Evolutionary conservation across 495 filamentous ascomycete species (phyloP), one percentile per base, ranked within the genome.

Genomic region (Opeltia flavorubescens): DNA sequence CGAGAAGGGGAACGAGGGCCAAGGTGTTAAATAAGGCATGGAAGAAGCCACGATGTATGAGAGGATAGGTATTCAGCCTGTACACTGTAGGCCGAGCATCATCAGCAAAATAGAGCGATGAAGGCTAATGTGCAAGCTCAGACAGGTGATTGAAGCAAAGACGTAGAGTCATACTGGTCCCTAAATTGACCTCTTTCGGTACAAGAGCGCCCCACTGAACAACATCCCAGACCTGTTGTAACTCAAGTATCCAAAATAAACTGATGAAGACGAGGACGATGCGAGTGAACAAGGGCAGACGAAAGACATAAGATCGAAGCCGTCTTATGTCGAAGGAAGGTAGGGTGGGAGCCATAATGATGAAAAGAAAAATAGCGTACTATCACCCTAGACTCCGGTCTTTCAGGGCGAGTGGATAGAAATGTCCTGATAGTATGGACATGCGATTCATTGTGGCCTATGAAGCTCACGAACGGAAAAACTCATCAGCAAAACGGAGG

Each of bases 61-160:
- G 70, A 2, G 89, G 88, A 60, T 84, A 98, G 8, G 88, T 93
- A 57, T 94, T 95, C 15, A 89, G 69, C 49, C 91, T 83, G 62
- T 96, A 86, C 74, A 94, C 89, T 95, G 62, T 41, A 36, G 21
- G 8, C 13, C 23, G 21, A 15, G 33, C 34, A 20, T 38, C 26
- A 26, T 49, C 31, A 51, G 42, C 38, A 25, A 26, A 17, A 3
- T 46, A 43, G 18, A 2, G 15, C 15, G 3, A 23, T 43, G 18
- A 4, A 23, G 2, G 4, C 23, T 4, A 33, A 20, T 15, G 17
- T 27, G 13, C 9, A 1, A 40, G 33, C 8, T 29, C 18, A 31
- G 4, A 21, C 17, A 18, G 23, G 17, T 36, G 18, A 31, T 28
- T 23, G 48, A 47, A 50, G 12, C 13, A n/a, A 23, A 33, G 7